These are phyloP conservation scores for Phytophthora niederhauseri DNA, from an alignment of 352 stramenopile species.

Conservation along the genomic window DNA sequence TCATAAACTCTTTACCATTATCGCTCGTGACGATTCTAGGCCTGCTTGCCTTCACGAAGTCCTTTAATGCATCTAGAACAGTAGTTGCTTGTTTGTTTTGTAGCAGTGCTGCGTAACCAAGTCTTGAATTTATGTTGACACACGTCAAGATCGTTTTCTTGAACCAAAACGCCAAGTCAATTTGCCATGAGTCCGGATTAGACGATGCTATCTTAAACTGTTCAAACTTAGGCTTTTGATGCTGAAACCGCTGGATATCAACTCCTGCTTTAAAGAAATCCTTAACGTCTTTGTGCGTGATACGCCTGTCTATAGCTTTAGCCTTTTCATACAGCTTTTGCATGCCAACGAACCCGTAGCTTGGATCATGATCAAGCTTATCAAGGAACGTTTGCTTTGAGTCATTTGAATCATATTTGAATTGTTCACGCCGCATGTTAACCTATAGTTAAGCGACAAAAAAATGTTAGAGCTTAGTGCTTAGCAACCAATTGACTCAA, in stretches of 20 bases:
- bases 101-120: constrained; percentile 27
- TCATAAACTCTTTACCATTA: constrained; percentile 30
- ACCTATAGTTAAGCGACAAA: neutral
- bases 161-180: constrained; percentile 22
- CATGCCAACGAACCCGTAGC: constrained; percentile 10
- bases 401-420: neutral
- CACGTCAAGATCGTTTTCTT: constrained; percentile 13
- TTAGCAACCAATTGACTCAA: too few species aligned
- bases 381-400: neutral
- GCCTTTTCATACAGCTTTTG: constrained; percentile 31
- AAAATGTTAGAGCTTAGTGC: neutral
- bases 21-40: constrained; percentile 22
- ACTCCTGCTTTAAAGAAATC: constrained; percentile 12
- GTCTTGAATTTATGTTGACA: constrained; percentile 37
- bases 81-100: constrained; percentile 13
- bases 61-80: constrained; percentile 13
- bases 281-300: constrained; percentile 23
- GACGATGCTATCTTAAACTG: constrained; percentile 21
- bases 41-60: constrained; percentile 20
- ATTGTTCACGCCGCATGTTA: neutral
- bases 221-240: constrained; percentile 8
- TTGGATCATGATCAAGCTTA: constrained; percentile 17
- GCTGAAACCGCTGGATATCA: constrained; percentile 26
- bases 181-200: constrained; percentile 32
- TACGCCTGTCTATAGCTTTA: neutral